Base-by-base conservation (phyloP, 176 grass and related monocot genomes). In the Oryza australiensis region DNA sequence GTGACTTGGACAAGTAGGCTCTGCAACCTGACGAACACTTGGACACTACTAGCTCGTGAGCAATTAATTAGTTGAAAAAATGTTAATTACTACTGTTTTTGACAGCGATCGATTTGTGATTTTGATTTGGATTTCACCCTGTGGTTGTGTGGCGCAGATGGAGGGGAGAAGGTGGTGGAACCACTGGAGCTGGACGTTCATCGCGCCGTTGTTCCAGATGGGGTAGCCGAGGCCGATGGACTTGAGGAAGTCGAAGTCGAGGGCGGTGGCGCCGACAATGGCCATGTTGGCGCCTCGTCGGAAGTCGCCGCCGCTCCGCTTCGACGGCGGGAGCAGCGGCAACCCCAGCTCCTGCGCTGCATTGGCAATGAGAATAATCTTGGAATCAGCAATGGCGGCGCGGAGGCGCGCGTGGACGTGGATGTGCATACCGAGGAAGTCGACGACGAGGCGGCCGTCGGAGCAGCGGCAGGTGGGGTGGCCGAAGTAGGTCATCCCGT, bases 181-280 rank as follows among this genome's bases (percentile, higher is more conserved):
- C 91, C 87, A 93, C 72, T 74, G 84, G 68, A 93, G 68, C 77
- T 93, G 91, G 8, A 74, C 65, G 81, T 67, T 80, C n/a, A 93
- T 22, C 22, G 87, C 72, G 9, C 77, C 81, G 40, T 89, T 90
- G 78, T 85, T 81, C 91, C 91, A 87, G 57, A 93, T 15, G 10
- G 51, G 70, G 72, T 73, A 70, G 24, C 81, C 81, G 49, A 89
- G 73, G 60, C 87, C 87, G 51, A 84, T 72, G 22, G 62, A 77
- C 67, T 77, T 24, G 81, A 93, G 75, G 77, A 89, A 93, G 0
- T 26, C 46, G 37, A 82, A 90, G 70, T 87, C 82, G 0, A 87
- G 73, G 0, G 91, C 65, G 9, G 90, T 92, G 5, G 33, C 86
- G 62, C 83, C 86, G 22, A 82, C 51, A 70, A 88, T 82, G 22